A percentile compares a stretch with the other conserved stretches of the same genome.
Conservation (phyloP, 805 yeast species). For the Priceomyces castillae region DNA sequence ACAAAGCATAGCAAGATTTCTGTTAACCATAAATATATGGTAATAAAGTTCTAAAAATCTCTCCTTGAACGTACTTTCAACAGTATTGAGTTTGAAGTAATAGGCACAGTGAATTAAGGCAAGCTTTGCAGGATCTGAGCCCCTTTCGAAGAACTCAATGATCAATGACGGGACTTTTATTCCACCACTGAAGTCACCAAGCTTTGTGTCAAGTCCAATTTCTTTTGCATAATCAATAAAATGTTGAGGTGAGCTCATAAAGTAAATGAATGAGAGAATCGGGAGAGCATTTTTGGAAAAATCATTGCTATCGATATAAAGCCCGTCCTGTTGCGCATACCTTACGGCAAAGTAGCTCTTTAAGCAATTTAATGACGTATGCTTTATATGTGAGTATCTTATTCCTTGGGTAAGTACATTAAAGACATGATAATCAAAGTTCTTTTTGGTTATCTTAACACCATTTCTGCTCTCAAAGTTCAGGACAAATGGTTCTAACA, state of each 20-base stretch:
- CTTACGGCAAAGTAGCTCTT: constrained; percentile 43
- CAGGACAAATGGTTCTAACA: constrained; percentile 41
- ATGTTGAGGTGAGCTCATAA: constrained; percentile 22
- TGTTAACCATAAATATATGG: constrained; percentile 20
- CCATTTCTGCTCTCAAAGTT: constrained; percentile 43
- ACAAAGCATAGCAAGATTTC: constrained; percentile 22
- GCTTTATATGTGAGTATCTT: constrained; percentile 54
- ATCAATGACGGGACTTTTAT: constrained; percentile 27
- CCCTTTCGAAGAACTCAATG: constrained; percentile 22
- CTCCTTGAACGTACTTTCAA: constrained; percentile 26
- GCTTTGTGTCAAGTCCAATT: constrained; percentile 16
- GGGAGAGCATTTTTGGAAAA: constrained; percentile 14
- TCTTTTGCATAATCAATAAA: constrained; percentile 24
- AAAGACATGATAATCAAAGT: constrained; percentile 52
- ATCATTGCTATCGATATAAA: constrained; percentile 7
- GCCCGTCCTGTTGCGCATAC: constrained; percentile 27
- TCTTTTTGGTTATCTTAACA: constrained; percentile 38
- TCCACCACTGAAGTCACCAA: constrained; percentile 12
- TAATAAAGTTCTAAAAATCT: constrained; percentile 30
- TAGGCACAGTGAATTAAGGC: constrained; percentile 29
- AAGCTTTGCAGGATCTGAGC: constrained; percentile 18
- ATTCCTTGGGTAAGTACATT: constrained; percentile 55
- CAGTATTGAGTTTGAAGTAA: constrained; percentile 27
- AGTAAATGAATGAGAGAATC: constrained; percentile 32
- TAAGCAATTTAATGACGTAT: constrained; percentile 46